Evolutionary conservation across 164 flowering plant species (phyloP).

Genomic region (Nymphaea thermarum): DNA sequence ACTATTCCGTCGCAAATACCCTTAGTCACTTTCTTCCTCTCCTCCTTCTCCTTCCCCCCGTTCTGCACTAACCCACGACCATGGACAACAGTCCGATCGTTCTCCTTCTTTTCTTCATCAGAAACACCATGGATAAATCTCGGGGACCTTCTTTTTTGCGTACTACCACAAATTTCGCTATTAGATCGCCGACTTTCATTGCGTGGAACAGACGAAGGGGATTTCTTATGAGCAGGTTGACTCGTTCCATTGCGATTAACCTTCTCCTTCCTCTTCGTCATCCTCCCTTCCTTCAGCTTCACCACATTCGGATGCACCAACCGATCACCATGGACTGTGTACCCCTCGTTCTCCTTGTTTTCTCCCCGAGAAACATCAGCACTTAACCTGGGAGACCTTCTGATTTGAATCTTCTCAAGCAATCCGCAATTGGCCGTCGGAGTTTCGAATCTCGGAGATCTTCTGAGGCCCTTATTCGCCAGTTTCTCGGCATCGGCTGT

Average conservation of each 20-base stretch:
- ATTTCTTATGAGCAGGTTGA: neutral
- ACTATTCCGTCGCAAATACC: too few species aligned
- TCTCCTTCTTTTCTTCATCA: neutral
- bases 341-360: neutral
- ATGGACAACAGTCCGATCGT: neutral
- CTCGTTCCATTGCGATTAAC: neutral
- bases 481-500: neutral
- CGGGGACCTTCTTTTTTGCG: neutral
- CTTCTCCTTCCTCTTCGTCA: neutral
- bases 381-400: neutral
- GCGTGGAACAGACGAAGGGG: too few species aligned
- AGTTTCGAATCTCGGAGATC: neutral
- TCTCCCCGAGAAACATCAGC: neutral
- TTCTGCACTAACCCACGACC: neutral
- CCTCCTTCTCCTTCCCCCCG: too few species aligned
- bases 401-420: neutral
- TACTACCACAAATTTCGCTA: too few species aligned
- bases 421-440: neutral
- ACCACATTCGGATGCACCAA: neutral
- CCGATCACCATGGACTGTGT: neutral
- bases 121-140: neutral
- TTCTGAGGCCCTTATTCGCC: neutral
- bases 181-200: too few species aligned
- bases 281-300: neutral
- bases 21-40: too few species aligned